Evolutionary conservation across 495 filamentous ascomycete genomes (phyloP), one percentile per base, ranked within the genome.

Genomic region (Aspergillus baeticus): DNA sequence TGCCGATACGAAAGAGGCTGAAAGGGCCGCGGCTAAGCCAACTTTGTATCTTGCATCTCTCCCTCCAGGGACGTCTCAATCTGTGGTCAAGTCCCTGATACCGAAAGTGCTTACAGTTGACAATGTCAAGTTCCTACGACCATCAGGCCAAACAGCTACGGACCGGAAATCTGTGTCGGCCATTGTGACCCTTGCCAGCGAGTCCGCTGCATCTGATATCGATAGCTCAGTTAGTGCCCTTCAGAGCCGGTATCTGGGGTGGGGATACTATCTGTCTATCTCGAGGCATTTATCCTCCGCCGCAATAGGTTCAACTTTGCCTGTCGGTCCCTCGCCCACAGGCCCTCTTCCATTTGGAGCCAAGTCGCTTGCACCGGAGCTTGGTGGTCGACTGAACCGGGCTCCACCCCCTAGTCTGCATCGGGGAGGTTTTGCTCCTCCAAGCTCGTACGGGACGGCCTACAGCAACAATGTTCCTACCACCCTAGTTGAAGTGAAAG

Each of bases 171-270:
- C 91, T 1, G 80, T 85, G 37, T 80, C 89, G 8, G 92, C 92
- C 5, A 91, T 98, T 65, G 87, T 94, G 22, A 94, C 88, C 0
- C 73, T 98, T 18, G 87, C 88, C 2, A 87, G 87, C 63, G 93
- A 96, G 52, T 92, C 92, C 0, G 84, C 91, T 0, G 87, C 86
- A 6, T 87, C 85, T 33, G 90, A 96, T 45, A 95, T 98, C 23
- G 92, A 98, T 63, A 77, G 82, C 20, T 81, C 85, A 2, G 89
- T 96, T 29, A 90, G 85, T 62, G 65, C 80, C 1, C 74, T 97
- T 22, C 91, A 96, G 54, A 91, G 95, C 37, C 84, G 81, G 57
- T 97, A 98, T 66, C 78, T 98, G 13, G 93, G 93, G 13, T 89
- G 80, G 62, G 93, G 93, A 0, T 94, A 88, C 70, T 91, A 92